Evolutionary conservation across 2,329 filamentous ascomycete species (phyloP), one percentile per base, ranked within the genome.

Genomic region (Myriosclerotinia duriaeana): DNA sequence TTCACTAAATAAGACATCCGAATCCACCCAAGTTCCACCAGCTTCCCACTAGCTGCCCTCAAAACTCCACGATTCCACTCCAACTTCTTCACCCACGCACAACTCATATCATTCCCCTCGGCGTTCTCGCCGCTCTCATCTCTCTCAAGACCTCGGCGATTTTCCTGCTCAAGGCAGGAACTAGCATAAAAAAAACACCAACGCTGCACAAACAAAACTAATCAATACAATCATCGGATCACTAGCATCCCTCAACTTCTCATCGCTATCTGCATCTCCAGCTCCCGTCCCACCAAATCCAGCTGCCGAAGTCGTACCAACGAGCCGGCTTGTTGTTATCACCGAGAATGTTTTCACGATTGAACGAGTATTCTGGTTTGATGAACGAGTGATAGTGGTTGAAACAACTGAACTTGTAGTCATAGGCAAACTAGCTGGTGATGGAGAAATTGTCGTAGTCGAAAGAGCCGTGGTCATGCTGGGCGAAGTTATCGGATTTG

Each of bases 121-220:
- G 40, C 5, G 52, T 55, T 7, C 52, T 64, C 14, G 36, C 52
- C 12, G 48, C 53, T 22, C 61, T 46, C 61, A 54, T 44, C 20
- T 42, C 34, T 6, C 64, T 34, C 54, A 59, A 53, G 30, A 48
- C 46, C 20, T 12, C 14, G 6, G 22, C 20, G 20, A 60, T 22
- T 22, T 38, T 59, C 54, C 65, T 60, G 52, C 64, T 66, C 53
- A 69, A 61, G 64, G 68, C 60, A 64, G 68, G 61, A 65, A 54
- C 65, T 66, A 70, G 54, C 64, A 70, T 70, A 70, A 70, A 70
- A 70, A 70, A 69, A 68, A 40, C 62, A 67, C 22, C 22, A 69
- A 44, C 15, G 17, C 46, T 8, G 69, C 64, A 53, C 66, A 70
- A 1, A 61, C 46, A 52, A 67, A 64, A 65, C 68, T 68, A 48